A percentile compares a stretch with the other conserved stretches of the same genome.
These are phyloP conservation scores for Leishmania amazonensis DNA, from an alignment of 208 protist species.

Conservation along the genomic window DNA sequence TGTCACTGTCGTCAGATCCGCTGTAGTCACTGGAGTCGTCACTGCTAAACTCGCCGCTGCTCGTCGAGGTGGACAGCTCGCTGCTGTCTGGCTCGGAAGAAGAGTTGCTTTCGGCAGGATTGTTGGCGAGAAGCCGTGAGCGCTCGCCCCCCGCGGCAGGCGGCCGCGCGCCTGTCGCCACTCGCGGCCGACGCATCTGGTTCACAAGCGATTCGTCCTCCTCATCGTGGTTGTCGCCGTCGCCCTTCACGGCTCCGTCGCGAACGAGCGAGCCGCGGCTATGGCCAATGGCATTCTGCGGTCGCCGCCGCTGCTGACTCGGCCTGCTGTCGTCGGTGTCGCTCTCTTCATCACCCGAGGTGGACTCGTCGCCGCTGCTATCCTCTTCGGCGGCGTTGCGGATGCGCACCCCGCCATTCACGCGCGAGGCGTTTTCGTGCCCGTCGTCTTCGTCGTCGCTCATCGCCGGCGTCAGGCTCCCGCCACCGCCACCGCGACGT, in stretches of 20 bases:
- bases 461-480: conserved; percentile 6
- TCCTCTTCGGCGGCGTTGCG: conserved; percentile 59
- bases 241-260: conserved; percentile 3
- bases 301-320: conserved; percentile 20
- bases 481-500: conserved; percentile 12
- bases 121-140: conserved; percentile 9
- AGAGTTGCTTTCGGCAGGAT: conserved; percentile 30
- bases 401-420: conserved; percentile 17
- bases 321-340: conserved; percentile 42
- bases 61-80: conserved; percentile 35
- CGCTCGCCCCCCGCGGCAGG: conserved; percentile 21
- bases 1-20: conserved; percentile 57
- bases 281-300: conserved; percentile 18
- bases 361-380: conserved; percentile 59
- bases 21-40: conserved; percentile 49
- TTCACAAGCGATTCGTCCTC: conserved; percentile 24
- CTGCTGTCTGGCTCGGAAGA: conserved; percentile 33
- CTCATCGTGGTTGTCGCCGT: conserved; percentile 11
- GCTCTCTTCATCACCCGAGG: conserved; percentile 32
- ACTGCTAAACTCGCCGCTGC: conserved; percentile 50
- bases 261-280: conserved; percentile 11
- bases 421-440: conserved; percentile 22
- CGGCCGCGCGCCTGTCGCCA: conserved; percentile 25
- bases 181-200: conserved; percentile 34
- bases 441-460: conserved; percentile 58